Evolutionary conservation across 2,329 filamentous ascomycete species (phyloP).

Genomic region (Escovopsis weberi): DNA sequence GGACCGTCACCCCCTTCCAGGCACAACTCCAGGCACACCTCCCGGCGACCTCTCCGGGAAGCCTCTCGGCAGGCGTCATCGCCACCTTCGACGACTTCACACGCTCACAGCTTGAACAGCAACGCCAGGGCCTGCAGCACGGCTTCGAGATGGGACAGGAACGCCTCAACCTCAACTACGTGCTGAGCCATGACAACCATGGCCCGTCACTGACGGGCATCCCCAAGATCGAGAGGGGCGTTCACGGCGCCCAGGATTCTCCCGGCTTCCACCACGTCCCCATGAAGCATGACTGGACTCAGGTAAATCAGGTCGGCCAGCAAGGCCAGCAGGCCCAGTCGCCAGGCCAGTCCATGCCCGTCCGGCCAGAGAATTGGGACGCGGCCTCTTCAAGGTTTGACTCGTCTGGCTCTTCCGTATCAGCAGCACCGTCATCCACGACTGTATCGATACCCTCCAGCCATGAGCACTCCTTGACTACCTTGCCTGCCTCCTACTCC

Average conservation of each 20-base stretch:
- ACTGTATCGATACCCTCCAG: not conserved
- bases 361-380: not conserved
- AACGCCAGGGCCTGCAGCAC: conserved; percentile 35
- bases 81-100: conserved; percentile 1
- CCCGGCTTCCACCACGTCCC: conserved; percentile 29
- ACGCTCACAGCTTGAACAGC: conserved; percentile 25
- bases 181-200: conserved; percentile 44
- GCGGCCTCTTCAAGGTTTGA: not conserved
- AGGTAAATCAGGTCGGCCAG: conserved; percentile 7
- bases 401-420: not conserved
- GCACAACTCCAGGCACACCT: not conserved
- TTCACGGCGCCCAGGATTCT: conserved; percentile 33
- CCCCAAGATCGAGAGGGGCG: conserved; percentile 34
- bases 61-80: not conserved
- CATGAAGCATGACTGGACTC: conserved; percentile 37
- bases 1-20: not conserved
- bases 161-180: conserved; percentile 56
- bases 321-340: no score
- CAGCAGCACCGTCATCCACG: not conserved
- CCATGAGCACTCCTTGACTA: not conserved
- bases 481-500: conserved; percentile 31
- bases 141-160: conserved; percentile 49
- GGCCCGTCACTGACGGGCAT: conserved; percentile 20
- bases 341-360: conserved; percentile 3
- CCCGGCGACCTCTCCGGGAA: not conserved